Evolutionary conservation across 2,329 filamentous ascomycete genomes (phyloP).

Genomic region (Elsinoe arachidis): DNA sequence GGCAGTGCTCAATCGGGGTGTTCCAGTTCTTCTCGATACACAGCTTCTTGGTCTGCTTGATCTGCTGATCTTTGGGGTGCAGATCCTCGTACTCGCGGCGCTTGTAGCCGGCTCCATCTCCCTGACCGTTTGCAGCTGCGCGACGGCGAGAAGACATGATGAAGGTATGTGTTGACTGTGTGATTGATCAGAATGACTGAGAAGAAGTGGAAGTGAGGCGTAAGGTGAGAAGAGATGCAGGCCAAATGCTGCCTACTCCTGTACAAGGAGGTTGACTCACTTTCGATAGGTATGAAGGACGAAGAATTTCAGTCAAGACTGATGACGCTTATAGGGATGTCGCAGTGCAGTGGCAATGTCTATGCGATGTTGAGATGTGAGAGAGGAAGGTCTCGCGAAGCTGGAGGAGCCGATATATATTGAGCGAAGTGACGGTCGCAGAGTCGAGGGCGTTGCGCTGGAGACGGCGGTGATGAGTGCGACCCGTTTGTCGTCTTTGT

Average conservation of each 20-base stretch:
- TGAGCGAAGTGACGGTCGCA: too few relatives aligned
- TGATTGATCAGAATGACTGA: neutral
- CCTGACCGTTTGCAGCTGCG: neutral
- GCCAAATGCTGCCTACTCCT: too few relatives aligned
- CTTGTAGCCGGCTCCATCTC: neutral
- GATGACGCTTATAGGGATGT: too few relatives aligned
- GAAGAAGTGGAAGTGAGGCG: neutral
- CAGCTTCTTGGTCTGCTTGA: conserved; percentile 16
- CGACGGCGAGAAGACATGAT: neutral
- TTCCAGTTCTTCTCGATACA: conserved; percentile 16
- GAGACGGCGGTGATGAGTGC: too few relatives aligned
- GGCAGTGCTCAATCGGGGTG: conserved; percentile 9
- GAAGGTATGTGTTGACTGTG: neutral
- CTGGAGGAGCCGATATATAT: too few relatives aligned
- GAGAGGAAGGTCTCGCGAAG: too few relatives aligned
- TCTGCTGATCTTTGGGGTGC: conserved; percentile 14
- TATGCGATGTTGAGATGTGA: too few relatives aligned
- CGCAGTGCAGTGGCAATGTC: too few relatives aligned
- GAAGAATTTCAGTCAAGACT: too few relatives aligned
- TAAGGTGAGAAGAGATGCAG: neutral
- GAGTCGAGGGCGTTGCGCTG: too few relatives aligned
- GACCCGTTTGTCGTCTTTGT: too few relatives aligned
- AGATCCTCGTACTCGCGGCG: conserved; percentile 15
- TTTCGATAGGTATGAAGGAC: too few relatives aligned
- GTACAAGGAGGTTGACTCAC: neutral